Evolutionary conservation across 441 rosid species (phyloP).

Genomic region (Bocquillonia castaneifolia): DNA sequence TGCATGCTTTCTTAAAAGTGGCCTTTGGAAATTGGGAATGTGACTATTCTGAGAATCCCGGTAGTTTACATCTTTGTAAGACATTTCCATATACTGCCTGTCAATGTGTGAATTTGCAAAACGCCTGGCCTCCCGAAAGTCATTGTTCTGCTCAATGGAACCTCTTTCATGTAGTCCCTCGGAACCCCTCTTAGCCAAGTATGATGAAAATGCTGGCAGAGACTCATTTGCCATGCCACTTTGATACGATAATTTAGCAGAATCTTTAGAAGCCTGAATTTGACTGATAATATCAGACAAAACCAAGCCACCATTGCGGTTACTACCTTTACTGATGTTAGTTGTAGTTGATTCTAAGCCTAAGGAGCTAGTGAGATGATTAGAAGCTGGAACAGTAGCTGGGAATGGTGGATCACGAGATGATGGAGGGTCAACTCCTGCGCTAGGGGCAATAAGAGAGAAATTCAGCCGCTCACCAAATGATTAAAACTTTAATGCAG

Average conservation of each 20-base stretch:
- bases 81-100: conserved; percentile 59
- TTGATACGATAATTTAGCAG: conserved; percentile 63
- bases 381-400: conserved; percentile 70
- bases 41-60: conserved; percentile 67
- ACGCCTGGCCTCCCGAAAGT: conserved; percentile 61
- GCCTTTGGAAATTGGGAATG: conserved; percentile 96
- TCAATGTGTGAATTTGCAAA: conserved; percentile 49
- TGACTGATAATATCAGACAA: conserved; percentile 86
- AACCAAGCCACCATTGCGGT: conserved; percentile 77
- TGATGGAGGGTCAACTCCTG: conserved; percentile 99
- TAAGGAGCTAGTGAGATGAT: conserved; percentile 44
- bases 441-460: conserved; percentile 70
- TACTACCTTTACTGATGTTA: conserved; percentile 50
- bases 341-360: conserved; percentile 51
- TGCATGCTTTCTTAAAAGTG: conserved; percentile 81
- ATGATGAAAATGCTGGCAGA: conserved; percentile 55
- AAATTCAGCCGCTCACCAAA: conserved; percentile 56
- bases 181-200: conserved; percentile 58
- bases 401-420: conserved; percentile 96
- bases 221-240: conserved; percentile 52
- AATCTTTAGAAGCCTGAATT: conserved; percentile 95
- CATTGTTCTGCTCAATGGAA: conserved; percentile 60
- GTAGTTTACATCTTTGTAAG: conserved; percentile 52
- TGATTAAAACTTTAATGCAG: conserved; percentile 18
- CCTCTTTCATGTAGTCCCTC: conserved; percentile 65